Base-by-base conservation (phyloP, 2,329 filamentous ascomycete genomes). In the Ambrosiella xylebori region DNA sequence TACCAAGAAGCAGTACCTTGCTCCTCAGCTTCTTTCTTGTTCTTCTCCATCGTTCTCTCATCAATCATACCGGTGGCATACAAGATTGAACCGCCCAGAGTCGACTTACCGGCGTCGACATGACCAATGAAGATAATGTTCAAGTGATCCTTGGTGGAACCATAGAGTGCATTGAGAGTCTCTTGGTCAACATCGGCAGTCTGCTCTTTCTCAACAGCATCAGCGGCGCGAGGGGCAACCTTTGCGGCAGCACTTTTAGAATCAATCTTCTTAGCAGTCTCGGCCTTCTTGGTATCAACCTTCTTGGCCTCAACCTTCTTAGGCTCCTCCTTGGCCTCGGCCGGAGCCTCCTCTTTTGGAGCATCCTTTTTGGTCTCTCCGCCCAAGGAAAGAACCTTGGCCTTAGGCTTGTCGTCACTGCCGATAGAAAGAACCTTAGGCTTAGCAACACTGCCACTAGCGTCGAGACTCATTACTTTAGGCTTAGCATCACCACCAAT, bases 31-130 rank as follows among this genome's bases (percentile, higher is more conserved):
- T 98, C 94, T 65, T 81, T 82, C 79, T 91, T 95, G 77, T 95
- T 95, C 73, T 98, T 98, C 57, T 98, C 93, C 77, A 98, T 81
- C 40, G 93, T 98, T 69, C 93, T 82, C 72, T 98, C 89, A 67
- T 98, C 94, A n/a, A 98, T 93, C 93, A 97, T 98, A 61, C 93
- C 93, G 4, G 91, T 96, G 56, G 82, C 82, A 70, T 93, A 95
- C 12, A 98, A 77, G 62, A 98, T 95, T 56, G 87, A 87, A 55
- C 93, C 93, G 68, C 93, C 93, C 5, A 98, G 78, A 2, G 93
- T 98, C 44, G 89, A 96, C 75, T 98, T 98, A 65, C 93, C 93
- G 56, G 93, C 93, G 74, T 98, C 93, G 65, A 98, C 94, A 77
- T 98, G 93, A 56, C 93, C 91, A 67, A 97, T 86, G 73, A 97